phyloP scores from a whole-genome alignment of 805 yeast genomes.

The Torulaspora maleeae region DNA sequence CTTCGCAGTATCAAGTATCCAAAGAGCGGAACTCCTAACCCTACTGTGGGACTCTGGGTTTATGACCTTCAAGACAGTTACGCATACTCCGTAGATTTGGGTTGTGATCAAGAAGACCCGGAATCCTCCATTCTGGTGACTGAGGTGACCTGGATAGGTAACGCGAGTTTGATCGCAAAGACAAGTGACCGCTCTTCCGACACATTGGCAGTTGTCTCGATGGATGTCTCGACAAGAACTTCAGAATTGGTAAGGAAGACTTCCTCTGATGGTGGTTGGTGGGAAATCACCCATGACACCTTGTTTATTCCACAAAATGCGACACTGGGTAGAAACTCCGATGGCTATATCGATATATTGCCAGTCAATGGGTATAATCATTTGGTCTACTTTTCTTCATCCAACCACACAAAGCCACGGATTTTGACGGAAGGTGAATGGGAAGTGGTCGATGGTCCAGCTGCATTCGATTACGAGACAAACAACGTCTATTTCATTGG shows the following conservation, averaged over 20 bases:
- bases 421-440: constrained; percentile 73
- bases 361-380: constrained; percentile 63
- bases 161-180: constrained; percentile 47
- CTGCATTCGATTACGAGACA: constrained; percentile 51
- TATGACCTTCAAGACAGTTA: constrained; percentile 36
- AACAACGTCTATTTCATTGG: constrained; percentile 58
- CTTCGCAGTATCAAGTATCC: constrained; percentile 67
- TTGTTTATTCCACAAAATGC: constrained; percentile 50
- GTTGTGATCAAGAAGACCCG: constrained; percentile 34
- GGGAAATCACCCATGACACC: constrained; percentile 67
- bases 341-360: constrained; percentile 80
- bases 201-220: constrained; percentile 50
- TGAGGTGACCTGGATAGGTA: constrained; percentile 69
- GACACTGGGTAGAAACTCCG: constrained; percentile 40
- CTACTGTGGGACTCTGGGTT: constrained; percentile 52
- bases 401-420: constrained; percentile 48
- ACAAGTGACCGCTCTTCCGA: constrained; percentile 66
- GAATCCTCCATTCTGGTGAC: constrained; percentile 50
- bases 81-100: constrained; percentile 41
- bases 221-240: constrained; percentile 41
- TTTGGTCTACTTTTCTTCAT: constrained; percentile 78
- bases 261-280: constrained; percentile 59
- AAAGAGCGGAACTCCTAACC: constrained; percentile 76
- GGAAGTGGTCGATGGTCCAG: constrained; percentile 82
- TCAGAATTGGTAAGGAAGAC: constrained; percentile 47